Evolutionary conservation across 2,329 filamentous ascomycete genomes (phyloP), one percentile per base, ranked within the genome.

Genomic region (Byssothecium circinans): DNA sequence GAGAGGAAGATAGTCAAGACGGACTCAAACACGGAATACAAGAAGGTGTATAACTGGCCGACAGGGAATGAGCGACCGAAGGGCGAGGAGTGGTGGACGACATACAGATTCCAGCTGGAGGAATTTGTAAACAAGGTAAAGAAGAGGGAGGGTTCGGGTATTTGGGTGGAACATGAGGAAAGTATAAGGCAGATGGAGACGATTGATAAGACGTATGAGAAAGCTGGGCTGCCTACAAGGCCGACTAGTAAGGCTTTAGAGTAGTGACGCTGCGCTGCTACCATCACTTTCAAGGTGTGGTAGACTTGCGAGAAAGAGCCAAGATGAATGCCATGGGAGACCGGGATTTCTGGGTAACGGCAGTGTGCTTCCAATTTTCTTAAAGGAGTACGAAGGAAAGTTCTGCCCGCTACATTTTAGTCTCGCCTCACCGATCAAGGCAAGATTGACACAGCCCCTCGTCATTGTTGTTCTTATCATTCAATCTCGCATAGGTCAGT

Each of bases 121-220:
- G 56, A 59, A 12, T 73, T 73, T 53, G 67, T 71, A 19, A 58
- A 69, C 32, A 49, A 48, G 12, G 56, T 71, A 2, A 64, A 61
- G 45, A 56, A 53, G 12, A 54, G 60, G 19, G 49, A 65, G 29
- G 63, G 63, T 2, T 57, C 54, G 14, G 61, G 56, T 17, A 41
- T 52, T 6, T 70, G 65, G 65, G 39, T 71, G 8, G 54, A 58
- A 8, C 47, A 54, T 12, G 61, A 71, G 39, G 71, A 73, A 19
- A 69, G 62, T 29, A 65, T 69, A 20, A 52, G 42, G 36, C 59
- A 70, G 54, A 71, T 73, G 67, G 58, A 64, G 49, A 50, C 58
- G 32, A 65, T 69, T 41, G 70, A 74, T 58, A 18, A 33, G 29
- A 64, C 66, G 6, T 72, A 73, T 56, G 41, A 61, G 49, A 65